Evolutionary conservation across 2,329 filamentous ascomycete species (phyloP), one percentile per base, ranked within the genome.

Genomic region (Neospermospora avenae): DNA sequence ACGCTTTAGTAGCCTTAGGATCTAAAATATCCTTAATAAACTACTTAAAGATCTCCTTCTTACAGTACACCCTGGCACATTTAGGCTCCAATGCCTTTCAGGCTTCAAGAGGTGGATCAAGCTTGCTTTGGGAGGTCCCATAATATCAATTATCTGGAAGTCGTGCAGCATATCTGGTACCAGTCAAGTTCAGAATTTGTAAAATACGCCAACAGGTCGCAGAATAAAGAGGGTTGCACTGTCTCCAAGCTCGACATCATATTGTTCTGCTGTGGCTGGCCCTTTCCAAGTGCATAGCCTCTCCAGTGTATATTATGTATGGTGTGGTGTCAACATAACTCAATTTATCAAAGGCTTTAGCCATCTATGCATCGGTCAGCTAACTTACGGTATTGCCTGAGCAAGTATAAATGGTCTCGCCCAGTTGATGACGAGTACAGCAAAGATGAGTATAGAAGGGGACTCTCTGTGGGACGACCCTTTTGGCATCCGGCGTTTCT

Each of bases 51-150:
- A 4, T 10, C 28, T 10, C 10, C 28, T 31, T 31, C 10, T 31
- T 31, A 31, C n/a, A n/a, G n/a, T 37, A 55, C 25, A 49, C 49
- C 51, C 57, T 28, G 25, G 57, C 51, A 34, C 55, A 59, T n/a
- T 62, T 62, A 59, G 60, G 56, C 60, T 58, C 5, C 52, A 57
- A 60, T 57, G 45, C 55, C 41, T 58, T 58, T 55, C 31, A 35
- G 31, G 31, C 31, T 35, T 35, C 13, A 35, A 35, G 31, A 35
- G 31, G 31, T 35, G 31, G 31, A 35, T 35, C 31, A 35, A 35
- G 31, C 31, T 35, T 35, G 31, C 31, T 35, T 35, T 13, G 31
- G 31, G 6, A 35, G 31, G 31, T 35, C 31, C 31, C 31, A 35
- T 35, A 35, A n/a, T n/a, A 35, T 35, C 13, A 35, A 35, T 35